Conservation (phyloP, 2,329 filamentous ascomycete species). For the Lojkania enalia region DNA sequence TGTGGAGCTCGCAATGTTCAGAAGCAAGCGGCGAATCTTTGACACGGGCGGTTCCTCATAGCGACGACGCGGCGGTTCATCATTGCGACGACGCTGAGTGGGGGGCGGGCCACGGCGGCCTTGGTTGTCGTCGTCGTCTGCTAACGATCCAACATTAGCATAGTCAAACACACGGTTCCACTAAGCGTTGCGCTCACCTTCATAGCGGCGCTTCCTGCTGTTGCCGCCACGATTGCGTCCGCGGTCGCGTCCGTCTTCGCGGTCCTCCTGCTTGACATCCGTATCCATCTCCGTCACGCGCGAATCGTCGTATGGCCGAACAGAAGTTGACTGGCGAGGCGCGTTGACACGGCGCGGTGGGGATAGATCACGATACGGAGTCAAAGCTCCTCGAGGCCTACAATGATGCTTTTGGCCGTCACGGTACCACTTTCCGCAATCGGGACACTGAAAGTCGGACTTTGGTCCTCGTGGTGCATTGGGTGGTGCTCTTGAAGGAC, state of each 20-base stretch:
- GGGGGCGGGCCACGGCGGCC: background rate
- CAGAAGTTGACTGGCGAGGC: conserved; percentile 1
- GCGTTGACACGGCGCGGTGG: conserved; percentile 10
- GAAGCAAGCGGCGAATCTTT: conserved; percentile 39
- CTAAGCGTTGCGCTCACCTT: conserved; percentile 24
- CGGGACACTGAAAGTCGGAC: no score
- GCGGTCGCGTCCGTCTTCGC: conserved; percentile 30
- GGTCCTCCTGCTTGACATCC: conserved; percentile 31
- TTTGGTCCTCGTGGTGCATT: no score
- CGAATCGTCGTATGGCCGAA: no score
- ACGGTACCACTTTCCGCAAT: no score
- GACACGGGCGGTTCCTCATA: conserved; percentile 40
- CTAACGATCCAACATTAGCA: background rate
- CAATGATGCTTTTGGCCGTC: no score
- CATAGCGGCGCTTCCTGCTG: conserved; percentile 33
- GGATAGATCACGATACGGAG: no score
- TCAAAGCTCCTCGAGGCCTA: no score
- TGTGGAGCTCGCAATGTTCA: conserved; percentile 45
- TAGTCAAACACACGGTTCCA: background rate
- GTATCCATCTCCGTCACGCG: no score
- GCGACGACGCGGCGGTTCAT: conserved; percentile 33
- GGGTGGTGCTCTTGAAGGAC: no score
- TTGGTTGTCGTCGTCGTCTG: background rate
- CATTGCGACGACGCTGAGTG: background rate
- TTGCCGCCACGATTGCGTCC: conserved; percentile 21